A percentile compares a stretch with the other conserved stretches of the same genome.
phyloP scores from a whole-genome alignment of 495 filamentous ascomycete genomes.

The Xanthoparmelia taractica region DNA sequence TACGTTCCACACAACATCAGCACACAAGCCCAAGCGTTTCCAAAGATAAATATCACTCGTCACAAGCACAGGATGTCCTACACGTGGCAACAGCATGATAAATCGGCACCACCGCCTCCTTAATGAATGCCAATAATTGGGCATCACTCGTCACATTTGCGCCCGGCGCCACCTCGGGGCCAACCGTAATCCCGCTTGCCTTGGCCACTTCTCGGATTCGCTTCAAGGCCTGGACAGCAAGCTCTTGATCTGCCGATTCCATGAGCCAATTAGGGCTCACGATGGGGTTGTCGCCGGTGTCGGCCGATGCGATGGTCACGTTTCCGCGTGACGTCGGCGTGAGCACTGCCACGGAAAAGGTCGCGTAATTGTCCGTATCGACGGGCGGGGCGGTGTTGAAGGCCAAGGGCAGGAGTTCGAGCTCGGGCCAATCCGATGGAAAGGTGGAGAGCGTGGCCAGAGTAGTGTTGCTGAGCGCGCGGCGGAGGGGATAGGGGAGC shows the following conservation, averaged over 20 bases:
- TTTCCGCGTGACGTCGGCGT: constrained; percentile 48
- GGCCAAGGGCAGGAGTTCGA: constrained; percentile 39
- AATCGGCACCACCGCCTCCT: constrained; percentile 31
- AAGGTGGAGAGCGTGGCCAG: neutral
- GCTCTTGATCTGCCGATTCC: constrained; percentile 10
- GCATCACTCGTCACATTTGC: constrained; percentile 36
- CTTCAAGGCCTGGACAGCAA: constrained; percentile 17
- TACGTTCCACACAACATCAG: too few species aligned
- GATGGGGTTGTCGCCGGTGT: constrained; percentile 40
- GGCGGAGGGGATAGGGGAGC: neutral
- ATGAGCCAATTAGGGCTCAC: constrained; percentile 51
- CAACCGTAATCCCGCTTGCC: constrained; percentile 24
- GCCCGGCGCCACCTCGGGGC: constrained; percentile 37
- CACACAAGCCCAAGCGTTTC: too few species aligned
- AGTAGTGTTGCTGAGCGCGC: neutral
- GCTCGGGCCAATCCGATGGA: constrained; percentile 34
- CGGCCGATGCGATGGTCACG: constrained; percentile 42
- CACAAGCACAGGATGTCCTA: too few species aligned
- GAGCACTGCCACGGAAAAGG: constrained; percentile 36
- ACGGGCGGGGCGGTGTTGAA: too few species aligned
- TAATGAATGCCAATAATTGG: constrained; percentile 38
- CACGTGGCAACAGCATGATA: constrained; percentile 40
- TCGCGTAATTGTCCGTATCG: constrained; percentile 35
- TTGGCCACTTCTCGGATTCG: constrained; percentile 17
- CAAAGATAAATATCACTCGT: too few species aligned